These are phyloP conservation scores for Hydnomerulius pinastri DNA, from an alignment of 768 basidiomycete species.

Conservation along the genomic window DNA sequence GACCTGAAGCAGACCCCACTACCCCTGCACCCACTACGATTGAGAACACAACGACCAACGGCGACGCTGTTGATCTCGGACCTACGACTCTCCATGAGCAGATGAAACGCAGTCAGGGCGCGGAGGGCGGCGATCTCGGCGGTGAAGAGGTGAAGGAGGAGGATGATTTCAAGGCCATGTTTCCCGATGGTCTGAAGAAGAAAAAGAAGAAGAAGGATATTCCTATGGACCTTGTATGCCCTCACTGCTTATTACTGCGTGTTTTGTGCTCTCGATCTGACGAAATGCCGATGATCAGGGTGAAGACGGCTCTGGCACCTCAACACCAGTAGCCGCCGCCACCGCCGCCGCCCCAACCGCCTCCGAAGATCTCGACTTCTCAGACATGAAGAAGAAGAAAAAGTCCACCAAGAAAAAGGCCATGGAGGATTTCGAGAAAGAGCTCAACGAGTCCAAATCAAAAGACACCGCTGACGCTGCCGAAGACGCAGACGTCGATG, in stretches of 20 bases:
- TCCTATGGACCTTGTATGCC: slow-evolving; percentile 74
- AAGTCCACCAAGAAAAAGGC: slow-evolving; percentile 89
- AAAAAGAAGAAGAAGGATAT: slow-evolving; percentile 95
- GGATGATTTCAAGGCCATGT: slow-evolving; percentile 82
- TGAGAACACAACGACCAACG: slow-evolving; percentile 67
- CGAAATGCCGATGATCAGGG: slow-evolving; percentile 39
- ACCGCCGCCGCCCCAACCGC: slow-evolving; percentile 41
- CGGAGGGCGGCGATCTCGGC: slow-evolving; percentile 34
- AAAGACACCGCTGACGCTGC: slow-evolving; percentile 64
- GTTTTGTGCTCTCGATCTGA: not conserved
- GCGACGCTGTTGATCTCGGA: slow-evolving; percentile 76
- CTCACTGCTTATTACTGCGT: not conserved
- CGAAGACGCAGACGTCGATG: slow-evolving; percentile 56
- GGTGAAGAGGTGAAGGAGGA: slow-evolving; percentile 56
- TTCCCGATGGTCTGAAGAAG: slow-evolving; percentile 81
- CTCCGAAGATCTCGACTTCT: slow-evolving; percentile 87
- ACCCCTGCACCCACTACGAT: slow-evolving; percentile 73
- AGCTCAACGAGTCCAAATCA: slow-evolving; percentile 71
- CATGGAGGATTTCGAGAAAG: slow-evolving; percentile 94
- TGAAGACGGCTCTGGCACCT: slow-evolving; percentile 63
- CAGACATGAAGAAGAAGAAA: slow-evolving; percentile 97
- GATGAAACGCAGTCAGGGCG: slow-evolving; percentile 55
- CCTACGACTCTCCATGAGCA: slow-evolving; percentile 75
- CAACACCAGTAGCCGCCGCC: slow-evolving; percentile 48
- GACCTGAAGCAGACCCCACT: slow-evolving; percentile 81